Evolutionary conservation across 176 grass and related monocot species (phyloP).

Genomic region (Tuctoria greenei): DNA sequence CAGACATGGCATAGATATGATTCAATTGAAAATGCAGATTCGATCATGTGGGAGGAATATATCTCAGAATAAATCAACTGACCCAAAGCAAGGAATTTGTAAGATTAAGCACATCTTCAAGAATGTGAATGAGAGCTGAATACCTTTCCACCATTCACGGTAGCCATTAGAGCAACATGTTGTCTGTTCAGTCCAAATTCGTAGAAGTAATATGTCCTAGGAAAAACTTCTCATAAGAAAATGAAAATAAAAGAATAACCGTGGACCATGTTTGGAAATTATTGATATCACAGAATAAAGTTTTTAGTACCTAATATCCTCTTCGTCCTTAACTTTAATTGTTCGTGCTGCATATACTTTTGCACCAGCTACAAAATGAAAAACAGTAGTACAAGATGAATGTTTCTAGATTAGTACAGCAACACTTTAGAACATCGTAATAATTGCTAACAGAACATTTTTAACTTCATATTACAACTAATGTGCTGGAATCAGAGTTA

Average conservation of each 20-base stretch:
- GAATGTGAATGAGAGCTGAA: constrained; percentile 16
- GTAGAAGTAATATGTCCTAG: constrained; percentile 91
- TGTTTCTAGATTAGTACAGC: constrained; percentile 2
- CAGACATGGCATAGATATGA: not conserved
- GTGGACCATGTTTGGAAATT: not conserved
- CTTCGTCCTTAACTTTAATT: constrained; percentile 95
- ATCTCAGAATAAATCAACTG: constrained; percentile 10
- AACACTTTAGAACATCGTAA: not conserved
- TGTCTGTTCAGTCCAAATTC: constrained; percentile 75
- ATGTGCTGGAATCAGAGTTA: not conserved
- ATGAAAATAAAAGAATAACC: constrained; percentile 1
- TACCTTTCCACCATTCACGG: constrained; percentile 88
- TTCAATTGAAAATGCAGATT: constrained; percentile 18
- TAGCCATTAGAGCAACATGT: constrained; percentile 78
- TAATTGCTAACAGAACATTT: not conserved
- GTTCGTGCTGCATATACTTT: constrained; percentile 76
- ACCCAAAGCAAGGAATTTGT: not conserved
- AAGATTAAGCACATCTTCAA: not conserved
- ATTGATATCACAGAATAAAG: not conserved
- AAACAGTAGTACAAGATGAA: constrained; percentile 27
- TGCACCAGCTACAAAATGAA: constrained; percentile 62
- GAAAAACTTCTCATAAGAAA: constrained; percentile 24
- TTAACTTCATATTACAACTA: not conserved
- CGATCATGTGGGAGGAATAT: not conserved
- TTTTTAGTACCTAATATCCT: constrained; percentile 61